phyloP scores from a whole-genome alignment of 2,329 filamentous ascomycete species.

The Aspergillus thermomutatus region DNA sequence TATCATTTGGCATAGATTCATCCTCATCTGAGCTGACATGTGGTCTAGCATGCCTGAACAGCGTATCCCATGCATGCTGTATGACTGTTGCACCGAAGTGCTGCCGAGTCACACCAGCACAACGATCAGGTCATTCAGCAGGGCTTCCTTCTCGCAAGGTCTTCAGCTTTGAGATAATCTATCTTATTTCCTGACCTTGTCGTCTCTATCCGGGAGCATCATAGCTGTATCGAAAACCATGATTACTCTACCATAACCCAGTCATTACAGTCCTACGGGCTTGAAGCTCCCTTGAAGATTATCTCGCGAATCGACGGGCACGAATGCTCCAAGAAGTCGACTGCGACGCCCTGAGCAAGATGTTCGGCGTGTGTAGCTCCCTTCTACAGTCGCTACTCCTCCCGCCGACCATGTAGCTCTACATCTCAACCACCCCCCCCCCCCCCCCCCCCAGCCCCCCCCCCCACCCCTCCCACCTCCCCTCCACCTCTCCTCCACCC shows the following conservation, averaged over 20 bases:
- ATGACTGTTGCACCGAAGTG: not conserved
- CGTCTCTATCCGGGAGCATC: too few species aligned
- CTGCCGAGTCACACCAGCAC: not conserved
- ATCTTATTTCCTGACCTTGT: not conserved
- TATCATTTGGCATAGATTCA: not conserved
- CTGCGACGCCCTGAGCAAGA: constrained; percentile 63
- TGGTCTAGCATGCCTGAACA: not conserved
- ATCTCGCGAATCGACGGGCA: constrained; percentile 61
- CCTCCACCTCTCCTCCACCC: too few species aligned
- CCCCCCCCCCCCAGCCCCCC: too few species aligned
- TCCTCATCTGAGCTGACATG: not conserved
- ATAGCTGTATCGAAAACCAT: too few species aligned
- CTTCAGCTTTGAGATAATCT: not conserved
- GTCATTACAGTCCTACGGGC: too few species aligned
- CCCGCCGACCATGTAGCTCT: constrained; percentile 52
- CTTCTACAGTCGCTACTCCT: constrained; percentile 1
- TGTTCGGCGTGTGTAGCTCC: constrained; percentile 57
- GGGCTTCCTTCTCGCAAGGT: too few species aligned
- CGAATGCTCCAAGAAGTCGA: constrained; percentile 72
- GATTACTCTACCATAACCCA: too few species aligned
- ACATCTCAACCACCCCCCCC: constrained; percentile 54
- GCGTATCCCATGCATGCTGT: not conserved
- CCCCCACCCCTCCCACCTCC: too few species aligned
- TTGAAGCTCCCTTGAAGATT: not conserved
- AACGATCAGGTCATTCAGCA: not conserved